A percentile compares a stretch with the other conserved stretches of the same genome.
Evolutionary conservation across 2,329 filamentous ascomycete species (phyloP).

Genomic region (Pyricularia grisea): DNA sequence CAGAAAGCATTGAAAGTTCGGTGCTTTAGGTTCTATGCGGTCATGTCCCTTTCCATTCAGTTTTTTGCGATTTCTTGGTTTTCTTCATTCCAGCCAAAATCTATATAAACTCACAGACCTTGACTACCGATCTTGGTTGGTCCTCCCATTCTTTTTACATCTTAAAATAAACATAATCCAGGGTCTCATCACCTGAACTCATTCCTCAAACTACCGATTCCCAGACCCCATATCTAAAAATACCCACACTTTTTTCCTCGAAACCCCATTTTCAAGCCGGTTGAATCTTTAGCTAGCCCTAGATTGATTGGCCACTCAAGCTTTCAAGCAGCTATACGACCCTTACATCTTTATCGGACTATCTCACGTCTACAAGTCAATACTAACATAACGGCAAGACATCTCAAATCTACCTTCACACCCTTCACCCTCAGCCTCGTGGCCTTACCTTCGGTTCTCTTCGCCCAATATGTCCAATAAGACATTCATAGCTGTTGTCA

Average conservation of each 20-base stretch:
- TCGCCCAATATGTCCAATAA: constrained; percentile 33
- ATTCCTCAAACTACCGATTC: neutral
- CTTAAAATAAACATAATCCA: neutral
- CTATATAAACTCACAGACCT: neutral
- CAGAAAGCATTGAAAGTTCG: neutral
- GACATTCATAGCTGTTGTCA: constrained; percentile 65
- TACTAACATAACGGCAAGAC: neutral
- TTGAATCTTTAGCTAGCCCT: neutral
- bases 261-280: no score
- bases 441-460: neutral
- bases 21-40: neutral
- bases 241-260: neutral
- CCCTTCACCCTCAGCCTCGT: neutral
- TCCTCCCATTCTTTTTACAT: neutral
- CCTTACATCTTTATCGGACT: neutral
- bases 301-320: neutral
- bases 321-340: neutral
- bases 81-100: neutral
- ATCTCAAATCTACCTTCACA: neutral
- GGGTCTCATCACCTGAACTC: neutral
- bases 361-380: neutral
- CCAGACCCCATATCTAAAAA: neutral
- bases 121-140: neutral
- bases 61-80: neutral
- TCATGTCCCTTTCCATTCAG: neutral